Conservation (phyloP, 306 rosid genomes). For the Comarum palustre region DNA sequence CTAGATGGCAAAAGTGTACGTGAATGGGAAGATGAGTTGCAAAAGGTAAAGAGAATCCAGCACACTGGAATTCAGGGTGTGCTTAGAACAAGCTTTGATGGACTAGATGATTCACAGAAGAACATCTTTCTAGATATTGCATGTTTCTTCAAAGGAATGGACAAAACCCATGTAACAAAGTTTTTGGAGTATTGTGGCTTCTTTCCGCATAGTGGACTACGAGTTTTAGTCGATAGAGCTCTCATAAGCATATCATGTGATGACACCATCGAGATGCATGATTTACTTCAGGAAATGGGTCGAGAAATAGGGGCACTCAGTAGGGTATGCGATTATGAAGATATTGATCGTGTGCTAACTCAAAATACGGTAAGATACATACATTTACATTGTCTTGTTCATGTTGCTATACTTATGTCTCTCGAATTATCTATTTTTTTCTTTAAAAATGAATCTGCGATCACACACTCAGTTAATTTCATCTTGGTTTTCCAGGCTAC, state of each 20-base stretch:
- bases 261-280: conserved; percentile 19
- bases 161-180: conserved; percentile 9
- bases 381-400: too few species aligned
- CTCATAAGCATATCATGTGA: conserved; percentile 19
- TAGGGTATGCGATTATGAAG: not conserved
- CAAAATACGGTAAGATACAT: not conserved
- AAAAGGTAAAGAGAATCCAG: not conserved
- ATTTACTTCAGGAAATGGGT: conserved; percentile 38
- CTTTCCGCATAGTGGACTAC: conserved; percentile 28
- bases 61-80: not conserved
- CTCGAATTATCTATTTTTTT: too few species aligned
- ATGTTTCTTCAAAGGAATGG: conserved; percentile 46
- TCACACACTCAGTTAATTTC: not conserved
- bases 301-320: not conserved
- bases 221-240: conserved; percentile 35
- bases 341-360: not conserved
- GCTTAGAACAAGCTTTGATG: conserved; percentile 21
- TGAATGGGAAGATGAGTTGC: conserved; percentile 8
- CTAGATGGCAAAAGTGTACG: not conserved
- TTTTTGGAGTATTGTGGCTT: conserved; percentile 23
- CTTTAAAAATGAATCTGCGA: too few species aligned
- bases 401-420: too few species aligned
- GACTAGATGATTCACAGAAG: conserved; percentile 14
- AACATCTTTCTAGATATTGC: conserved; percentile 23
- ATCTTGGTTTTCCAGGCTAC: conserved; percentile 11